These are phyloP conservation scores for Vachellia pachyceras DNA, from an alignment of 306 rosid species.

Conservation along the genomic window DNA sequence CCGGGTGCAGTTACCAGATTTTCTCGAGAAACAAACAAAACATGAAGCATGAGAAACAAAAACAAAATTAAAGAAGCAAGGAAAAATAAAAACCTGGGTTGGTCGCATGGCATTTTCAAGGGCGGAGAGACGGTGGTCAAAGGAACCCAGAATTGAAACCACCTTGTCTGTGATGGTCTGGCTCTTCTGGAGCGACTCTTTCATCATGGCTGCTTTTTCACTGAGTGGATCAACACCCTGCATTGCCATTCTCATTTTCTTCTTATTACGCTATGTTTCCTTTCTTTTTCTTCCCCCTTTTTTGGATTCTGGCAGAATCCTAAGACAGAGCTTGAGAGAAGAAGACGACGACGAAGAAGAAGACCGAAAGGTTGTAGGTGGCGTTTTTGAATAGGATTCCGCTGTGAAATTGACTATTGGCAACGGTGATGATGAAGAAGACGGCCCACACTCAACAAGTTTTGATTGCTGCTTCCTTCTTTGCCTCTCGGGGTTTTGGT, in stretches of 20 bases:
- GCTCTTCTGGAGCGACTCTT: slow-evolving; percentile 89
- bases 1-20: background rate
- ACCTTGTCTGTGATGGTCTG: slow-evolving; percentile 89
- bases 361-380: background rate
- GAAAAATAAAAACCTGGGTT: slow-evolving; percentile 65
- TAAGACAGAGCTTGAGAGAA: slow-evolving; percentile 1
- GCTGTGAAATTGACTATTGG: background rate
- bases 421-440: background rate
- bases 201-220: slow-evolving; percentile 78
- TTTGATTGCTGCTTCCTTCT: no score
- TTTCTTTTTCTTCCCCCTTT: background rate
- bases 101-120: slow-evolving; percentile 99
- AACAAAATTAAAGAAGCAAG: background rate
- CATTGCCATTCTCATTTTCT: slow-evolving; percentile 61
- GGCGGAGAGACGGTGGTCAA: slow-evolving; percentile 97
- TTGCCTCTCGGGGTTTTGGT: background rate
- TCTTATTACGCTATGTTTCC: slow-evolving; percentile 25
- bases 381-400: background rate
- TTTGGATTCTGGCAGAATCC: no score
- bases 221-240: slow-evolving; percentile 67
- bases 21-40: slow-evolving; percentile 16
- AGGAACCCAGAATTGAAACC: slow-evolving; percentile 91
- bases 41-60: background rate
- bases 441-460: slow-evolving; percentile 12
- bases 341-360: background rate